Conservation (phyloP, 108 stramenopile genomes). For the Pseudonitzschia delicatissima region DNA sequence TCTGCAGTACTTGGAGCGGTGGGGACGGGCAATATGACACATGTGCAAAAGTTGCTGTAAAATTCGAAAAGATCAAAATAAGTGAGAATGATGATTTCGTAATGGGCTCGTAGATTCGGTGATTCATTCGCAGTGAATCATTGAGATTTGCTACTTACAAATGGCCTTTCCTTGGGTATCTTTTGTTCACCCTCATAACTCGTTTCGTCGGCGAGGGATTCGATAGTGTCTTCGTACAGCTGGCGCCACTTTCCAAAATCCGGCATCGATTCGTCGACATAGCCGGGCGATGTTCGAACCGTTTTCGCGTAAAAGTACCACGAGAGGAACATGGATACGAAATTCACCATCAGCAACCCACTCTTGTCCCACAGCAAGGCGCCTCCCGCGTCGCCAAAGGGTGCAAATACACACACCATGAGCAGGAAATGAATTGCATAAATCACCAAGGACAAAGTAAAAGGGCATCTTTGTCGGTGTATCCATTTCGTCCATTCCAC, state of each 20-base stretch:
- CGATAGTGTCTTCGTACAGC: conserved; percentile 76
- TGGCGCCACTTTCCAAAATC: conserved; percentile 53
- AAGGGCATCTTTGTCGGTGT: conserved; percentile 71
- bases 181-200: conserved; percentile 17
- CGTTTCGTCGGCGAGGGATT: conserved; percentile 54
- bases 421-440: conserved; percentile 43
- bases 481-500: conserved; percentile 48
- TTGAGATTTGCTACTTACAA: conserved; percentile 1
- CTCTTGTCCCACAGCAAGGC: conserved; percentile 62
- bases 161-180: conserved; percentile 10
- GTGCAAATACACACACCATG: conserved; percentile 48
- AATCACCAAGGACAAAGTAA: conserved; percentile 56
- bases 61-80: neutral
- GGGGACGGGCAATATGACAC: conserved; percentile 90
- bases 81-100: too few species aligned
- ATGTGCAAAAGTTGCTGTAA: conserved; percentile 86
- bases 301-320: conserved; percentile 65
- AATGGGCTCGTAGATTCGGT: neutral
- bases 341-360: conserved; percentile 51
- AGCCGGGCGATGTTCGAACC: conserved; percentile 73
- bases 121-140: neutral
- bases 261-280: conserved; percentile 26
- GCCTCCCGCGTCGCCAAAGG: conserved; percentile 34
- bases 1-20: conserved; percentile 94
- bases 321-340: conserved; percentile 40